phyloP scores from a whole-genome alignment of 176 grass and related monocot species.

The Zoysia pacifica region DNA sequence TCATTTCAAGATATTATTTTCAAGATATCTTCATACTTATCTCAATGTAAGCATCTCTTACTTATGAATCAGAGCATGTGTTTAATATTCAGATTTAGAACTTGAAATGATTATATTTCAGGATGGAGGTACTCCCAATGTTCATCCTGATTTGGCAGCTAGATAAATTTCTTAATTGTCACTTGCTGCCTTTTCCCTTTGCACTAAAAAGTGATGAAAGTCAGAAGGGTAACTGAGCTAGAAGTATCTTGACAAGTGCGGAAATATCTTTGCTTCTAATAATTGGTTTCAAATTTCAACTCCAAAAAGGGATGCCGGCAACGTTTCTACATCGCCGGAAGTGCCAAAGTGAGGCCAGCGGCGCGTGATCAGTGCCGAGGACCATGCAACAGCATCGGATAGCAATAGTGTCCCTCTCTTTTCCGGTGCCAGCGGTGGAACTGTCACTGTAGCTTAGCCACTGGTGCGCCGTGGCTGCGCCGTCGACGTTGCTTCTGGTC shows the following conservation, averaged over 20 bases:
- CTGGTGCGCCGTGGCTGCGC: not conserved
- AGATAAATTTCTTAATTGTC: too few species aligned
- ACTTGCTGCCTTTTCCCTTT: too few species aligned
- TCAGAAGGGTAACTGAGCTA: not conserved
- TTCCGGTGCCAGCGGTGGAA: not conserved
- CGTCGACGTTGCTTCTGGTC: not conserved
- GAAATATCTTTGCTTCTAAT: slow-evolving; percentile 11
- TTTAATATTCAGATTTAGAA: too few species aligned
- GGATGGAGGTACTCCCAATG: too few species aligned
- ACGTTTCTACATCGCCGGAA: slow-evolving; percentile 13
- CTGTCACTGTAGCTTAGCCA: slow-evolving; percentile 16
- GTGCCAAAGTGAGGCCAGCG: not conserved
- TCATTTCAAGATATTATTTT: too few species aligned
- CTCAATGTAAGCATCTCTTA: too few species aligned
- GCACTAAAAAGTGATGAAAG: too few species aligned
- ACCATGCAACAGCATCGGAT: slow-evolving; percentile 22
- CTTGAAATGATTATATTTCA: too few species aligned
- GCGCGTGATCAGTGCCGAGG: slow-evolving; percentile 2
- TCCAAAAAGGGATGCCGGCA: not conserved
- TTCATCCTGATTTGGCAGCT: too few species aligned
- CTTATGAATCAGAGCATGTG: too few species aligned
- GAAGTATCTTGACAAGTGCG: not conserved
- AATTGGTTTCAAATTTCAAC: not conserved
- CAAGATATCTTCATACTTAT: too few species aligned
- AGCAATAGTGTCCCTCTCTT: slow-evolving; percentile 14